phyloP scores from a whole-genome alignment of 805 yeast species.

The Saturnispora halmiae region DNA sequence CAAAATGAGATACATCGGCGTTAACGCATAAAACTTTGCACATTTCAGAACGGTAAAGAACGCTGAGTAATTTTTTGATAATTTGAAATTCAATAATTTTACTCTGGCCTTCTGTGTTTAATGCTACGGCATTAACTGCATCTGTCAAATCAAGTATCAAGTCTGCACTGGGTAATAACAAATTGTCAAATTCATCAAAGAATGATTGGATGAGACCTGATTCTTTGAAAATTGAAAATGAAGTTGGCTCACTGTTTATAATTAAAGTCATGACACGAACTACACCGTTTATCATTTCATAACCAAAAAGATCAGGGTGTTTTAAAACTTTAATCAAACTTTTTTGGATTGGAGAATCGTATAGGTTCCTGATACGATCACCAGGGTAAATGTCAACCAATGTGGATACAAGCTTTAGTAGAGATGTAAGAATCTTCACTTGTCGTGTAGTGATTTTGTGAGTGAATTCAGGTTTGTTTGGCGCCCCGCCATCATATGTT shows the following conservation, averaged over 20 bases:
- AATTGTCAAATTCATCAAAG: conserved; percentile 44
- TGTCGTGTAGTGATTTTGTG: conserved; percentile 52
- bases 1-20: conserved; percentile 48
- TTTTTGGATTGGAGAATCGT: conserved; percentile 70
- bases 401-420: conserved; percentile 55
- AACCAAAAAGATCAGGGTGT: conserved; percentile 58
- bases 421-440: conserved; percentile 45
- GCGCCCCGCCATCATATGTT: conserved; percentile 42
- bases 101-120: conserved; percentile 63
- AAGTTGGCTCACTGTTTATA: conserved; percentile 86
- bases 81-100: conserved; percentile 38
- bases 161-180: conserved; percentile 50
- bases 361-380: conserved; percentile 73
- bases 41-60: conserved; percentile 39
- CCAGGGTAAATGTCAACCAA: conserved; percentile 68
- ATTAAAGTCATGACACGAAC: conserved; percentile 59
- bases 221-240: conserved; percentile 70
- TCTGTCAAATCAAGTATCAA: conserved; percentile 58
- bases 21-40: conserved; percentile 47
- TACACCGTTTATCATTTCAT: conserved; percentile 48
- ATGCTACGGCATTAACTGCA: conserved; percentile 71
- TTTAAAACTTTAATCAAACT: conserved; percentile 50
- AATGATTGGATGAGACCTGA: conserved; percentile 62
- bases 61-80: conserved; percentile 37
- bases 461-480: conserved; percentile 41